Evolutionary conservation across 2,329 filamentous ascomycete species (phyloP).

Genomic region (Biscogniauxia marginata): DNA sequence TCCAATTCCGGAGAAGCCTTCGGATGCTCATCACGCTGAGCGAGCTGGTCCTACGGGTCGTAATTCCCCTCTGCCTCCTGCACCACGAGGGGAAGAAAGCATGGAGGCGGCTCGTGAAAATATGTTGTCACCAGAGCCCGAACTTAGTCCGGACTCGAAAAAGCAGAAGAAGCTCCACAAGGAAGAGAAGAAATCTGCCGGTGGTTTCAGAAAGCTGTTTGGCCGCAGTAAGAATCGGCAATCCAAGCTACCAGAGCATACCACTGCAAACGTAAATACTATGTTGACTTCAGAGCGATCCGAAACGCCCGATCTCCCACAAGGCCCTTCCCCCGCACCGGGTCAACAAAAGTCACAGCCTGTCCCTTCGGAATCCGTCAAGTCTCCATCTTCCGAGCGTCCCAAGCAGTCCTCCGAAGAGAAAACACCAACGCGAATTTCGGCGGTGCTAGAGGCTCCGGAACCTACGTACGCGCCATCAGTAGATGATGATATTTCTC

Average conservation of each 20-base stretch:
- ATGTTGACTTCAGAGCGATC: slow-evolving; percentile 45
- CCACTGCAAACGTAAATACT: slow-evolving; percentile 49
- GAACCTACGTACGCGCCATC: slow-evolving; percentile 45
- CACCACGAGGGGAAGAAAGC: slow-evolving; percentile 37
- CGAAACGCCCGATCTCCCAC: slow-evolving; percentile 26
- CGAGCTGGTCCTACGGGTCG: slow-evolving; percentile 33
- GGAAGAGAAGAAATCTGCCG: slow-evolving; percentile 37
- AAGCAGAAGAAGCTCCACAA: slow-evolving; percentile 57
- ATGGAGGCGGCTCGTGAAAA: slow-evolving; percentile 37
- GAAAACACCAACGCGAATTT: slow-evolving; percentile 29
- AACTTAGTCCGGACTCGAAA: slow-evolving; percentile 45
- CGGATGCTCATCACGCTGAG: slow-evolving; percentile 38
- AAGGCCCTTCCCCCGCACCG: slow-evolving; percentile 29
- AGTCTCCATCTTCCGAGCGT: slow-evolving; percentile 19
- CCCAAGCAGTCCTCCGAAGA: slow-evolving; percentile 26
- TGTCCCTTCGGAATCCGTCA: slow-evolving; percentile 21
- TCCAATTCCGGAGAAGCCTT: slow-evolving; percentile 37
- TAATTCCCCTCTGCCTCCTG: slow-evolving; percentile 40
- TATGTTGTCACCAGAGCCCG: slow-evolving; percentile 41
- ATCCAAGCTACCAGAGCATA: slow-evolving; percentile 56
- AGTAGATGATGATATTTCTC: slow-evolving; percentile 51
- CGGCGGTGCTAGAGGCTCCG: slow-evolving; percentile 19
- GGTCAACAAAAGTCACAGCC: slow-evolving; percentile 23
- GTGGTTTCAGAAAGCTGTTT: slow-evolving; percentile 63
- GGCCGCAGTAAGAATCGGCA: slow-evolving; percentile 58